Base-by-base conservation (phyloP, 140 eudicot species). In the Anethum foeniculum region DNA sequence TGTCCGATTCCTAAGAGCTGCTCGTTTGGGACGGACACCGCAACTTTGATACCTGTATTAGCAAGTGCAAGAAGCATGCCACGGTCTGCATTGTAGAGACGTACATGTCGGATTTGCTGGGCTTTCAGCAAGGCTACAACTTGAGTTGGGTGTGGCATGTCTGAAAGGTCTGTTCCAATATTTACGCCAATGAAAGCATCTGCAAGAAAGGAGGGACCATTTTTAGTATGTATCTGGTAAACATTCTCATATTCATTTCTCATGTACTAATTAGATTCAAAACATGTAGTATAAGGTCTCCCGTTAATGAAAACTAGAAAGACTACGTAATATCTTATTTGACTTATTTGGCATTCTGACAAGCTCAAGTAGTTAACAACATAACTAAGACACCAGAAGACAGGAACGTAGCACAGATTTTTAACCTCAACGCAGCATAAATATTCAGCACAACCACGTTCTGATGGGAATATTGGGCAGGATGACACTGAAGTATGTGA, bases 71-170 rank as follows among this genome's bases (percentile, higher is more conserved):
- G 85, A 8, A 93, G 91, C 96, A 91, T 89, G 48, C 90, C 92
- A 19, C 82, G 82, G 85, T 91, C 98, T 18, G 98, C 89, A 34
- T 93, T 91, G 64, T 64, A 90, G 23, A 93, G 89, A 64, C 97
- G 83, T 47, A 93, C 92, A 77, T 93, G 96, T 71, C 81, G 87
- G 80, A 93, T 88, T 52, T 93, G 92, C 71, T 93, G 98, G 21
- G 93, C 85, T 54, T 91, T 91, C 83, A 93, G 92, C 68, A 93
- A 93, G 82, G 96, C 89, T 68, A 86, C 98, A 39, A 91, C 91
- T 51, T 93, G 92, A 81, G 96, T 85, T 16, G 98, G 98, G 58
- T 47, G 82, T 18, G 98, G 98, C 94, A 89, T 87, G 86, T 93
- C 90, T 21, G 96, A 87, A 32, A 93, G 81, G 39, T 83, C 84